Evolutionary conservation across 192 early-diverging fungal species (phyloP), one percentile per base, ranked within the genome.

Genomic region (Coemansia nantahalensis): DNA sequence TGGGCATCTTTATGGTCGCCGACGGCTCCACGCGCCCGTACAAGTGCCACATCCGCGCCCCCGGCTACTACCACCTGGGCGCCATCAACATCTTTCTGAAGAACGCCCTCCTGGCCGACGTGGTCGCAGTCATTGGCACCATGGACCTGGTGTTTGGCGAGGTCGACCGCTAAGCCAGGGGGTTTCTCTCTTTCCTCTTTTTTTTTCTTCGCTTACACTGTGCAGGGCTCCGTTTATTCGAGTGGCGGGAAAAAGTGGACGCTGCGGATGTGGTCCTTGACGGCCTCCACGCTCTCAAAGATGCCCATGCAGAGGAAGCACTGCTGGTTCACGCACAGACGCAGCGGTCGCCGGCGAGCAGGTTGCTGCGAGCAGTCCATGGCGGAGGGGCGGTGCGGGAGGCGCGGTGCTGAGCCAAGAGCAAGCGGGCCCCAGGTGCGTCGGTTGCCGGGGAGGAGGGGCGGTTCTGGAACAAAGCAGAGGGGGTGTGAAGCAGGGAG

Each of bases 111-210:
- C 78, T 99, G 66, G 92, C 96, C 17, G 96, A 97, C 79, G 89
- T 92, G 52, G 93, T 98, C 23, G 84, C 95, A 38, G 91, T 96
- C 62, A 92, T 98, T 66, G 95, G 93, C 73, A 99, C 96, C 26
- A 88, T 92, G 81, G 95, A 99, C 84, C 85, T 99, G 77, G 96
- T 99, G 81, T 99, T 99, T 82, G 95, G 95, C 78, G 86, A 91
- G 68, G 82, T 91, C 51, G 84, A 87, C 72, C 86, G 86, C 54
- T 90, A 86, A 82, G 19, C 5, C 16, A 30, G 9, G 15, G 35
- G 4, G 3, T 36, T 32, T 45, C 13, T 3, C 17, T 17, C 11
- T 26, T 24, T 44, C 15, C 1, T 5, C 28, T 10, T 44, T 39
- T 18, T 28, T n/a, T 24, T 26, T 33, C 23, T 34, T 45, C 23